These are phyloP conservation scores for Kingdonia uniflora DNA, from an alignment of 164 flowering plant genomes.

Conservation along the genomic window DNA sequence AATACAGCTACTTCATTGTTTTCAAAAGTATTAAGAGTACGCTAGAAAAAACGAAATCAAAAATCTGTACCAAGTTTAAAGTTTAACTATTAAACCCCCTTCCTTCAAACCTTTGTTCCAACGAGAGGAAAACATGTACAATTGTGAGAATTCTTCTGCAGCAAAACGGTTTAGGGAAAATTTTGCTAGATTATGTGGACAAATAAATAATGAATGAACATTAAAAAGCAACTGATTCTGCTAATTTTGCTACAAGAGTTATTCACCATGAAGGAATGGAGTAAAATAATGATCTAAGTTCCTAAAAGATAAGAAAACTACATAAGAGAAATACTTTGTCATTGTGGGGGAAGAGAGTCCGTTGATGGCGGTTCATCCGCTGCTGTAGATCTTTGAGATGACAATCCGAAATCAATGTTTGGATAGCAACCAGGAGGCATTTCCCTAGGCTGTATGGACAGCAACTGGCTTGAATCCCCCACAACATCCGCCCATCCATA, in stretches of 20 bases:
- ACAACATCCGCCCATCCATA: slow-evolving; percentile 99
- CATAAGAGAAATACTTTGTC: slow-evolving; percentile 5
- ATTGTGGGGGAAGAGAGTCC: slow-evolving; percentile 22
- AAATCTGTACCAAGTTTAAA: too few relatives aligned
- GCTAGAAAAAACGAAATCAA: too few relatives aligned
- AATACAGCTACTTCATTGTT: too few relatives aligned
- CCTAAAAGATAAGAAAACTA: slow-evolving; percentile 5
- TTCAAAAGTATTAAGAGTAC: too few relatives aligned
- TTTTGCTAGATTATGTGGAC: too few relatives aligned
- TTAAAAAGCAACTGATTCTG: slow-evolving; percentile 14
- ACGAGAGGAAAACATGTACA: too few relatives aligned
- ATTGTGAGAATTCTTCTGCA: too few relatives aligned
- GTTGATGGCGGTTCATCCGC: slow-evolving; percentile 22
- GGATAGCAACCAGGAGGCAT: slow-evolving; percentile 86
- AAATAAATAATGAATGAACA: slow-evolving; percentile 32
- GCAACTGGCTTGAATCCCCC: slow-evolving; percentile 84
- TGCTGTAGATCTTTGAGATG: slow-evolving; percentile 35
- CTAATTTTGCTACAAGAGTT: not conserved
- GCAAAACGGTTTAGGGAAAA: too few relatives aligned
- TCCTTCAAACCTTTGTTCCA: too few relatives aligned
- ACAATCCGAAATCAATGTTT: slow-evolving; percentile 42
- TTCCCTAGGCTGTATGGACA: slow-evolving; percentile 68
- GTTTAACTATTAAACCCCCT: too few relatives aligned
- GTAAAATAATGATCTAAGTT: not conserved
- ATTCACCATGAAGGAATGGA: too few relatives aligned